phyloP scores from a whole-genome alignment of 129 eudicot species.

The Ambrosia trifida region DNA sequence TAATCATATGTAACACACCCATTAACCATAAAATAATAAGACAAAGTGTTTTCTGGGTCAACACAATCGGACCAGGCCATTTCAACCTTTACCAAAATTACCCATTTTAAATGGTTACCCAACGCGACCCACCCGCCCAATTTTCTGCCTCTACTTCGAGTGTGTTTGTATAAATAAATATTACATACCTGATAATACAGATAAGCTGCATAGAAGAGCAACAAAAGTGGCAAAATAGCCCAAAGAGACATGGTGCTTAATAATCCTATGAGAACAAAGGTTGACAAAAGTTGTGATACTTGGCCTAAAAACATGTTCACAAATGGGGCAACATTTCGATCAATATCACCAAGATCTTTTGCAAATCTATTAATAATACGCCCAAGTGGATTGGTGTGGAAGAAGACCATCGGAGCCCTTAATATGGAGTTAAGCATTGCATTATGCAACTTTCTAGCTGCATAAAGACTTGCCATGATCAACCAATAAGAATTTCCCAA shows the following conservation, averaged over 20 bases:
- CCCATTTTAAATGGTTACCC: background rate
- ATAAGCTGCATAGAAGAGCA: conserved; percentile 87
- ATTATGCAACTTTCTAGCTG: conserved; percentile 78
- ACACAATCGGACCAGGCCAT: background rate
- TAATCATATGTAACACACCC: background rate
- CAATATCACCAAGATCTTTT: conserved; percentile 93
- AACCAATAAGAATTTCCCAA: conserved; percentile 88
- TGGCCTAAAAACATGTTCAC: conserved; percentile 79
- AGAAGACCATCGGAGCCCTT: conserved; percentile 97
- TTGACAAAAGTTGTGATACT: conserved; percentile 78
- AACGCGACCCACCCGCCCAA: background rate
- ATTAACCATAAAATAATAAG: background rate
- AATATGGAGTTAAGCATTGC: conserved; percentile 76
- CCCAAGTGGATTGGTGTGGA: conserved; percentile 94
- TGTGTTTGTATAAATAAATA: background rate
- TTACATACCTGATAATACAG: conserved; percentile 82
- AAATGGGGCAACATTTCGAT: conserved; percentile 77
- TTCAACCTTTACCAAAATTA: background rate
- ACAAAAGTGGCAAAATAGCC: conserved; percentile 94
- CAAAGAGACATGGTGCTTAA: conserved; percentile 92
- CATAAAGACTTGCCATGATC: conserved; percentile 83
- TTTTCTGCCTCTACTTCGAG: background rate
- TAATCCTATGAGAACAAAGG: conserved; percentile 84
- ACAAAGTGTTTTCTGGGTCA: conserved; percentile 5
- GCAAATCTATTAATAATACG: conserved; percentile 89